Conservation (phyloP, 495 filamentous ascomycete species). For the Hypoxylon crocopeplum region DNA sequence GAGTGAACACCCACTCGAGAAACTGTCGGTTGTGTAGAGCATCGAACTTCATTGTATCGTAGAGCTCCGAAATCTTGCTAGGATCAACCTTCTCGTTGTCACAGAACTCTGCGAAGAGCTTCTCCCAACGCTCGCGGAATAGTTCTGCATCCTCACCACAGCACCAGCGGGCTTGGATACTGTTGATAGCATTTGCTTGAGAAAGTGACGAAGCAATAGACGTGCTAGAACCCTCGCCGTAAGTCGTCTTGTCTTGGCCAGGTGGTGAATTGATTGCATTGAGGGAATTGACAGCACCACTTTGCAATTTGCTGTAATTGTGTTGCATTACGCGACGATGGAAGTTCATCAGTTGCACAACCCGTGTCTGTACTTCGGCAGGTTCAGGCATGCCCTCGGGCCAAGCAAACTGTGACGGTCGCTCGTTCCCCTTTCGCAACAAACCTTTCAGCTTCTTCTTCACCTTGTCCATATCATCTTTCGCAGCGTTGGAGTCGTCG, state of each 20-base stretch:
- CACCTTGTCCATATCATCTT: conserved; percentile 99
- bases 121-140: conserved; percentile 98
- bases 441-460: conserved; percentile 98
- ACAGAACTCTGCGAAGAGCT: conserved; percentile 94
- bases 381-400: conserved; percentile 95
- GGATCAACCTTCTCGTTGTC: conserved; percentile 97
- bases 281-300: conserved; percentile 64
- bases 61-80: conserved; percentile 96
- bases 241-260: conserved; percentile 46
- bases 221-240: conserved; percentile 45
- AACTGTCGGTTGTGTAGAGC: conserved; percentile 96
- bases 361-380: conserved; percentile 84
- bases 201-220: conserved; percentile 55
- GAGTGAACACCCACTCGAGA: conserved; percentile 97
- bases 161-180: conserved; percentile 91
- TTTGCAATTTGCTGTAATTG: conserved; percentile 82
- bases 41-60: conserved; percentile 99
- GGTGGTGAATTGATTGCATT: conserved; percentile 59
- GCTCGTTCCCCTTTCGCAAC: conserved; percentile 82
- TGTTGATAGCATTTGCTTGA: conserved; percentile 64
- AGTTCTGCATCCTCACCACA: conserved; percentile 93
- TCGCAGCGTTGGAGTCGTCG: conserved; percentile 98
- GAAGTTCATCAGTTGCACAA: conserved; percentile 96
- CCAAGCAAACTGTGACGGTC: conserved; percentile 96
- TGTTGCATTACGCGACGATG: conserved; percentile 92